These are phyloP conservation scores for Mortierella hygrophila DNA, from an alignment of 192 early-diverging fungal species.

Conservation along the genomic window DNA sequence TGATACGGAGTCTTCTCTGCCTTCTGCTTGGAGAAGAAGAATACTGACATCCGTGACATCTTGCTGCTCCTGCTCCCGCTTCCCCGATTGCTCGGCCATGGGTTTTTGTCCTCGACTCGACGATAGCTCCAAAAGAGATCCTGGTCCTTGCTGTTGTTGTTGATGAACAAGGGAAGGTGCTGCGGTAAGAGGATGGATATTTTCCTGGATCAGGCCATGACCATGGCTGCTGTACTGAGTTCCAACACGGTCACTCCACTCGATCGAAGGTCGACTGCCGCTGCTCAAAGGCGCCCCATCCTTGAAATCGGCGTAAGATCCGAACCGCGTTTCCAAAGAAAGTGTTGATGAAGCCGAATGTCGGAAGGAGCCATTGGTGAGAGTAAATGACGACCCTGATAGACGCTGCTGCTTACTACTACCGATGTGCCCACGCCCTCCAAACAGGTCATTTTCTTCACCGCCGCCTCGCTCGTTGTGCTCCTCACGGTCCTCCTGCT, in stretches of 20 bases:
- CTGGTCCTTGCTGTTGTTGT: background rate
- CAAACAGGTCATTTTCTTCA: background rate
- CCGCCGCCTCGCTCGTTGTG: background rate
- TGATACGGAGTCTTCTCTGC: background rate
- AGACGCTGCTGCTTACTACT: background rate
- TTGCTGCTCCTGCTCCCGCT: background rate
- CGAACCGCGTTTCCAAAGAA: background rate
- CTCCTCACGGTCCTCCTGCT: background rate
- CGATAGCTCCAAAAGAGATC: background rate
- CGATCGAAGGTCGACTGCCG: background rate
- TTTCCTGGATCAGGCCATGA: background rate
- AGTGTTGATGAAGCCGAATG: background rate
- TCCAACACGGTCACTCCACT: background rate
- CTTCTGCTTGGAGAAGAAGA: background rate
- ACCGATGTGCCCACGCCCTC: no score
- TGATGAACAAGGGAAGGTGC: background rate
- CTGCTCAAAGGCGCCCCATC: background rate
- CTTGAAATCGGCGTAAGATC: background rate
- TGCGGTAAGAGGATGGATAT: background rate
- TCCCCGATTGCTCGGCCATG: background rate
- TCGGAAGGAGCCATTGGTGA: background rate
- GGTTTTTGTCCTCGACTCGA: no score
- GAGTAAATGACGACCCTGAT: slow-evolving; percentile 1
- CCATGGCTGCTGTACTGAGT: background rate
- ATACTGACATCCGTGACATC: background rate